Evolutionary conservation across 768 basidiomycete species (phyloP).

Genomic region (Gymnopilus junonius): DNA sequence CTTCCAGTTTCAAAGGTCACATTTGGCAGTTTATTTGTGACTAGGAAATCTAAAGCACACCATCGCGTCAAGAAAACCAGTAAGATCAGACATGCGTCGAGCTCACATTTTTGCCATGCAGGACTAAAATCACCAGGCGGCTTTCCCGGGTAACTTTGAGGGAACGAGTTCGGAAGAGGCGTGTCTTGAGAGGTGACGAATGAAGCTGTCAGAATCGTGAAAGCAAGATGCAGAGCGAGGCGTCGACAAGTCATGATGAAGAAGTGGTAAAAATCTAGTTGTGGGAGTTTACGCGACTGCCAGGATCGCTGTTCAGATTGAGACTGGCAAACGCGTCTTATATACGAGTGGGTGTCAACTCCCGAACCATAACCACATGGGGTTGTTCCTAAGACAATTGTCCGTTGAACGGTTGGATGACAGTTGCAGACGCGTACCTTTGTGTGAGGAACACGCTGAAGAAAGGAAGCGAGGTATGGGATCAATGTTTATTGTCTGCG

Average conservation of each 20-base stretch:
- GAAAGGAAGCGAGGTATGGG: conserved; percentile 9
- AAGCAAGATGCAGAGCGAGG: conserved; percentile 20
- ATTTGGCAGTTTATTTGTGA: conserved; percentile 60
- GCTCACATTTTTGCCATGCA: conserved; percentile 63
- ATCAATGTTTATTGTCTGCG: conserved; percentile 15
- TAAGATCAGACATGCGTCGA: background rate
- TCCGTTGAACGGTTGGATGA: conserved; percentile 11
- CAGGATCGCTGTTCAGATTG: background rate
- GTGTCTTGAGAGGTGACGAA: conserved; percentile 27
- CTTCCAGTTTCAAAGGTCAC: conserved; percentile 56
- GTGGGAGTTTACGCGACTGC: conserved; percentile 8
- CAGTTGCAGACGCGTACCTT: background rate
- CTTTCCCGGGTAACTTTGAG: conserved; percentile 52
- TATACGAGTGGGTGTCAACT: conserved; percentile 11
- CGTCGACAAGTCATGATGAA: conserved; percentile 25
- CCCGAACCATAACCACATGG: conserved; percentile 16
- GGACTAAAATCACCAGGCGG: conserved; percentile 54
- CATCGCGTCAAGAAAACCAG: background rate
- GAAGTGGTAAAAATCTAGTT: conserved; percentile 22
- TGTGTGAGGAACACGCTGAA: background rate
- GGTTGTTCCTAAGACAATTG: conserved; percentile 19
- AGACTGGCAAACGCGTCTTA: background rate
- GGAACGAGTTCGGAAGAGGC: conserved; percentile 47
- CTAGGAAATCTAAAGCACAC: conserved; percentile 57
- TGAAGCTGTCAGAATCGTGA: conserved; percentile 26